phyloP scores from a whole-genome alignment of 2,329 filamentous ascomycete genomes.

The Periconia sp. region DNA sequence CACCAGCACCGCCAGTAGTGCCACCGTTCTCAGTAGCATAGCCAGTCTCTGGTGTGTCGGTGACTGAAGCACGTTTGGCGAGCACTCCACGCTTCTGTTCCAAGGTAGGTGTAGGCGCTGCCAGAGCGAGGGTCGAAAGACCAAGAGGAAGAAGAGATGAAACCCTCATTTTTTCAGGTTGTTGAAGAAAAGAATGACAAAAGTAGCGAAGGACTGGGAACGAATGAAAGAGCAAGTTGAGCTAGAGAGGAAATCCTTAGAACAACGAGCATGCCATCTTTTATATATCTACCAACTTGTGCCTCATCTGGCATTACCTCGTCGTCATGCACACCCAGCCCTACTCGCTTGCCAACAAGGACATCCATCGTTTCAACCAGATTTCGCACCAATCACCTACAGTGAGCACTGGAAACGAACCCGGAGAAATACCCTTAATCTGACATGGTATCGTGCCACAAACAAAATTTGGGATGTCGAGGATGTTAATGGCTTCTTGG shows the following conservation, averaged over 20 bases:
- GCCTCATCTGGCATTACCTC: no score
- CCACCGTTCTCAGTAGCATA: constrained; percentile 44
- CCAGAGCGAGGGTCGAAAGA: constrained; percentile 40
- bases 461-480: constrained; percentile 18
- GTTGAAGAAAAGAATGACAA: constrained; percentile 20
- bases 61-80: constrained; percentile 35
- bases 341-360: no score
- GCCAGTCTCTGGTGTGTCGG: constrained; percentile 35
- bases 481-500: no score
- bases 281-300: constrained; percentile 7
- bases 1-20: constrained; percentile 49
- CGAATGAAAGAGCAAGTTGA: constrained; percentile 7
- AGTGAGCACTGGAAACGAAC: constrained; percentile 4
- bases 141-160: constrained; percentile 34
- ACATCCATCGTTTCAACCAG: constrained; percentile 6
- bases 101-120: constrained; percentile 36
- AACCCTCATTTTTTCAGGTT: constrained; percentile 36
- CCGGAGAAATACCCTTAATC: constrained; percentile 7
- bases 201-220: constrained; percentile 15
- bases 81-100: constrained; percentile 24
- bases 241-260: constrained; percentile 2
- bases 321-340: no score
- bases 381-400: constrained; percentile 14
- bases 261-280: neutral
- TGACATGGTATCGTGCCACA: constrained; percentile 8